Conservation (phyloP, 768 basidiomycete genomes). For the Scleroderma citrinum region DNA sequence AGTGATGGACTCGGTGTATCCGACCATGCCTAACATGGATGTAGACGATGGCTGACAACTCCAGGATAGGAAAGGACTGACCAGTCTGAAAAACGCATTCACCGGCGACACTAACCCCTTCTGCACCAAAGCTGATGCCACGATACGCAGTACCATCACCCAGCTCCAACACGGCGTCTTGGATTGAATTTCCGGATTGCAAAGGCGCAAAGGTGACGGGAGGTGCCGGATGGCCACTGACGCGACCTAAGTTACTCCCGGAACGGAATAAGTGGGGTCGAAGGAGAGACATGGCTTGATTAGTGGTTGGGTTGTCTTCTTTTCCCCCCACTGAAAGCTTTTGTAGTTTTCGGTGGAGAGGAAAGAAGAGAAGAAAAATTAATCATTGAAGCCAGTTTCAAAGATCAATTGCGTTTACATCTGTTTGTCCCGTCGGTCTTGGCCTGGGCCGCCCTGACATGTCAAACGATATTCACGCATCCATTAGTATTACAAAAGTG, state of each 20-base stretch:
- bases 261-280: slow-evolving; percentile 44
- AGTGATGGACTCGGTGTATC: slow-evolving; percentile 96
- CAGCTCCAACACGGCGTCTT: slow-evolving; percentile 80
- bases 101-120: slow-evolving; percentile 85
- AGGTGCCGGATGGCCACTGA: slow-evolving; percentile 29
- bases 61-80: slow-evolving; percentile 34
- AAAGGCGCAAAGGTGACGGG: slow-evolving; percentile 31
- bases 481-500: too few species aligned
- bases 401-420: slow-evolving; percentile 17
- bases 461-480: too few species aligned
- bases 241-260: slow-evolving; percentile 32
- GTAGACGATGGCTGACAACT: slow-evolving; percentile 11
- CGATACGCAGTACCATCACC: slow-evolving; percentile 83
- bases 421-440: slow-evolving; percentile 12
- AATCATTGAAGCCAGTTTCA: slow-evolving; percentile 5
- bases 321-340: slow-evolving; percentile 40
- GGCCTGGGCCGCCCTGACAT: too few species aligned
- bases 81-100: slow-evolving; percentile 99
- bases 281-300: slow-evolving; percentile 15
- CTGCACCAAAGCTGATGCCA: slow-evolving; percentile 91
- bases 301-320: slow-evolving; percentile 31
- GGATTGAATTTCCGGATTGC: slow-evolving; percentile 15
- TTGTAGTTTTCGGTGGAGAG: slow-evolving; percentile 42
- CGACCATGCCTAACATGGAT: slow-evolving; percentile 82
- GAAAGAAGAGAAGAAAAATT: slow-evolving; percentile 34